Base-by-base conservation (phyloP, 1,284 basidiomycete genomes). In the Mycosarcoma mackinlayi region DNA sequence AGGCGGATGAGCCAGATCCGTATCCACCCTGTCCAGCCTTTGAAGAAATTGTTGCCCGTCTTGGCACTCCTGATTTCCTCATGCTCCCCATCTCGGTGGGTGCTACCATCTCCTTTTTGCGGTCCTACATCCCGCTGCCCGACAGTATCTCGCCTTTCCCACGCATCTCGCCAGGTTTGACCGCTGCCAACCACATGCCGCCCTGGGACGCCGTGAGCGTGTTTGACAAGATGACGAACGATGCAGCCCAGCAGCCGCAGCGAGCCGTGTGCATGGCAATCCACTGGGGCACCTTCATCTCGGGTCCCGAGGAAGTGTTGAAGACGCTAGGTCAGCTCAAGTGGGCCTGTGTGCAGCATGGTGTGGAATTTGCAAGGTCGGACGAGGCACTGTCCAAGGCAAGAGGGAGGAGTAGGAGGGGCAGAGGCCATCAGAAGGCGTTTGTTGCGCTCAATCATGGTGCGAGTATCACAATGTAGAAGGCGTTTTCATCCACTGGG, bases 81-180 rank as follows among this genome's bases (percentile, higher is more conserved):
- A 64, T 81, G 54, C 70, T 81, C 6, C 80, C 80, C 24, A 72
- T 81, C 52, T 67, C 69, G n/a, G 78, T 81, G 3, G 80, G 80
- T 18, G 79, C 80, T 7, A 80, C 80, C 23, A 69, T 78, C 47
- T 75, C 73, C 0, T 81, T 77, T 34, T 18, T 81, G 4, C 75
- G 79, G 16, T 71, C 67, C 3, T 80, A 76, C 46, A 66, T 80
- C 10, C 73, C 70, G 4, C 47, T 80, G 9, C 67, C 75, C 3
- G 70, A 73, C 39, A 46, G 60, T 45, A 50, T 68, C 38, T 71
- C 62, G 5, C 77, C 80, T 1, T 54, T 81, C 27, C 80, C 80
- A 1, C 54, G 66, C 18, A 58, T 80, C 27, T 51, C 57, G 23
- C 41, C 61, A 3, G 77, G 79, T 1, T 44, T 81, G 31, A 80